Evolutionary conservation across 73 alveolate species (phyloP).

Genomic region (Paramecium sexaurelia): DNA sequence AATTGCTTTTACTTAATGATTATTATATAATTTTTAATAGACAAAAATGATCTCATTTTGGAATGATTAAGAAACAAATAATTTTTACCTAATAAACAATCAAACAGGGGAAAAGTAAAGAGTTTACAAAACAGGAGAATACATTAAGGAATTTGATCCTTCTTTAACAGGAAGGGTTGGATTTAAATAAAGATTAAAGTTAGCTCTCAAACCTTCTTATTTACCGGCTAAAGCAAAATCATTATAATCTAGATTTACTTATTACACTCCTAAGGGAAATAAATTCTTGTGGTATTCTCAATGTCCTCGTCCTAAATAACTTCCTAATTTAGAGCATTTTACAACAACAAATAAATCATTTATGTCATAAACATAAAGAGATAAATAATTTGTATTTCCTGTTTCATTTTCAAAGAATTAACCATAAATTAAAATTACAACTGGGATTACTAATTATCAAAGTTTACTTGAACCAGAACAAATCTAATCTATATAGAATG

Average conservation of each 20-base stretch:
- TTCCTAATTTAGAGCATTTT: conserved; percentile 16
- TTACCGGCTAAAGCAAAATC: conserved; percentile 37
- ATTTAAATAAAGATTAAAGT: conserved; percentile 11
- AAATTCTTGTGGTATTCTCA: conserved; percentile 36
- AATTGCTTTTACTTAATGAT: background rate
- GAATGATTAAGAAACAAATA: background rate
- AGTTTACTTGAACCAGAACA: background rate
- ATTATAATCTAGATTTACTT: background rate
- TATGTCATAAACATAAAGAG: background rate
- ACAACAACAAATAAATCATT: conserved; percentile 21
- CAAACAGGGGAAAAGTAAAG: conserved; percentile 39
- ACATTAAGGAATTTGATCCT: conserved; percentile 45
- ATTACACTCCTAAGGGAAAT: background rate
- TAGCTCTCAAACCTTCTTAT: conserved; percentile 30
- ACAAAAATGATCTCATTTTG: background rate
- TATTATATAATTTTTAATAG: background rate
- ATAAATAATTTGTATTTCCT: background rate
- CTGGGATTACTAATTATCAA: background rate
- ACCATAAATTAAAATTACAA: background rate
- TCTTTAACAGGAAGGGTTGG: conserved; percentile 52
- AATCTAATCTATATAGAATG: background rate
- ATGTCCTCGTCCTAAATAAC: conserved; percentile 27
- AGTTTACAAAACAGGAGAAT: conserved; percentile 51
- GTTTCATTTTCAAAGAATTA: background rate
- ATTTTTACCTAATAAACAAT: conserved; percentile 33